These are phyloP conservation scores for Suillus bovinus DNA, from an alignment of 768 basidiomycete genomes.

Conservation along the genomic window DNA sequence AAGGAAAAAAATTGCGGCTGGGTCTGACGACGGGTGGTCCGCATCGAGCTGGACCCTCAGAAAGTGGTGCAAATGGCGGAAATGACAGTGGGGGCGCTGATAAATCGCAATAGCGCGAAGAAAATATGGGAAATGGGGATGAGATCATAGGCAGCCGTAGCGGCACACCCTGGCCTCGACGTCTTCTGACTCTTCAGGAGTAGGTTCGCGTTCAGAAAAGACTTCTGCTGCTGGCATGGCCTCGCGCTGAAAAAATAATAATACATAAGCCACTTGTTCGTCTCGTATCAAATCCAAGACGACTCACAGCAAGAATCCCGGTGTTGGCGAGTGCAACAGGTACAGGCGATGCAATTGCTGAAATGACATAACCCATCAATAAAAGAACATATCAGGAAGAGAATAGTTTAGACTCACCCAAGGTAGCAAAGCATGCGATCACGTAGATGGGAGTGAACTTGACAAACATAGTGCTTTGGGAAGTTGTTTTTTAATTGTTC, in stretches of 20 bases:
- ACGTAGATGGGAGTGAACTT: conserved; percentile 32
- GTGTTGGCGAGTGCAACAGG: conserved; percentile 14
- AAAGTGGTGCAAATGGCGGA: too few species aligned
- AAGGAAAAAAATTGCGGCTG: background rate
- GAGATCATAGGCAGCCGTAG: conserved; percentile 15
- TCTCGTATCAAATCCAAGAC: background rate
- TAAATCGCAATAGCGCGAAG: background rate
- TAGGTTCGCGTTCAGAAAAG: conserved; percentile 14
- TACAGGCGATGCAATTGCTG: conserved; percentile 30
- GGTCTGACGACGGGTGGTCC: background rate
- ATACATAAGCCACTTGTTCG: background rate
- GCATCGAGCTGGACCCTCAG: conserved; percentile 3
- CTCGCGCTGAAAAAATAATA: conserved; percentile 11
- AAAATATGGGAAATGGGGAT: background rate
- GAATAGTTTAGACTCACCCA: conserved; percentile 21
- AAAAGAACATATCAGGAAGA: background rate
- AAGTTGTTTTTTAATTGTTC: conserved; percentile 31
- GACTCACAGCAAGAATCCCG: conserved; percentile 22
- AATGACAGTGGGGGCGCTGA: background rate
- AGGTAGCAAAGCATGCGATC: conserved; percentile 26
- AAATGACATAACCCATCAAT: background rate
- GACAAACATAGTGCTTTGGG: conserved; percentile 25
- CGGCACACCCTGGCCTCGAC: conserved; percentile 19
- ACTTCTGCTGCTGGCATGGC: conserved; percentile 15
- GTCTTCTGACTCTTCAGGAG: conserved; percentile 16